Evolutionary conservation across 495 filamentous ascomycete species (phyloP).

Genomic region (Penicillium flavigenum): DNA sequence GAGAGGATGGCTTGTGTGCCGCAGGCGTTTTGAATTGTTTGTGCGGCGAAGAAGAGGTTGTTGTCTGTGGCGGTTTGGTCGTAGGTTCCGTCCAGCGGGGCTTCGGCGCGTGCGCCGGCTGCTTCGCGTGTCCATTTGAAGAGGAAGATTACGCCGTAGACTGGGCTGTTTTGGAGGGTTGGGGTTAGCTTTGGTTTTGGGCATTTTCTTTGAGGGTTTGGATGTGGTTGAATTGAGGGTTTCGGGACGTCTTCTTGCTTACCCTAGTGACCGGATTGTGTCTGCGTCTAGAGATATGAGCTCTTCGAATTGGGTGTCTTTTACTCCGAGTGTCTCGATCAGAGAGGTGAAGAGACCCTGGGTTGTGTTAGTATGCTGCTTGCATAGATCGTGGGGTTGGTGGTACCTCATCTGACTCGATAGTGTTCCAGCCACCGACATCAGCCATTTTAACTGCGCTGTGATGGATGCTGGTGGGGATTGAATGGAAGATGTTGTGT

Average conservation of each 20-base stretch:
- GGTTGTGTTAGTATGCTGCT: conserved; percentile 16
- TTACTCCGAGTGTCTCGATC: conserved; percentile 84
- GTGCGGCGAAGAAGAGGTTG: conserved; percentile 88
- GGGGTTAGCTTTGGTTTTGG: too few species aligned
- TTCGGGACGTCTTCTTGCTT: conserved; percentile 5
- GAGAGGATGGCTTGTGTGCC: conserved; percentile 94
- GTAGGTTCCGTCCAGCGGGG: conserved; percentile 73
- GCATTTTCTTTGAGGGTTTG: not conserved
- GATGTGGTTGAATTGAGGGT: conserved; percentile 6
- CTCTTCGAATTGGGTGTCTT: conserved; percentile 96
- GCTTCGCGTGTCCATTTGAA: conserved; percentile 93
- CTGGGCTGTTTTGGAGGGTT: conserved; percentile 51
- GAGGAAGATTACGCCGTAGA: conserved; percentile 98
- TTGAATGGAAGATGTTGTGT: not conserved
- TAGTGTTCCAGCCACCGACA: conserved; percentile 67
- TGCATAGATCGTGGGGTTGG: not conserved
- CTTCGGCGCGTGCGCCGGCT: conserved; percentile 56
- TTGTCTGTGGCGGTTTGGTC: conserved; percentile 65
- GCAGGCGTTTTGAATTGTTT: conserved; percentile 99
- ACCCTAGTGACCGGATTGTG: conserved; percentile 67
- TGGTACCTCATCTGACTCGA: conserved; percentile 90
- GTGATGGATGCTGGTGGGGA: not conserved
- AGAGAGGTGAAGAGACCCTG: conserved; percentile 98
- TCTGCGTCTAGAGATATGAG: conserved; percentile 85
- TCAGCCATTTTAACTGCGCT: conserved; percentile 35